phyloP scores from a whole-genome alignment of 805 yeast genomes.

The Isabelozyma gotoi region DNA sequence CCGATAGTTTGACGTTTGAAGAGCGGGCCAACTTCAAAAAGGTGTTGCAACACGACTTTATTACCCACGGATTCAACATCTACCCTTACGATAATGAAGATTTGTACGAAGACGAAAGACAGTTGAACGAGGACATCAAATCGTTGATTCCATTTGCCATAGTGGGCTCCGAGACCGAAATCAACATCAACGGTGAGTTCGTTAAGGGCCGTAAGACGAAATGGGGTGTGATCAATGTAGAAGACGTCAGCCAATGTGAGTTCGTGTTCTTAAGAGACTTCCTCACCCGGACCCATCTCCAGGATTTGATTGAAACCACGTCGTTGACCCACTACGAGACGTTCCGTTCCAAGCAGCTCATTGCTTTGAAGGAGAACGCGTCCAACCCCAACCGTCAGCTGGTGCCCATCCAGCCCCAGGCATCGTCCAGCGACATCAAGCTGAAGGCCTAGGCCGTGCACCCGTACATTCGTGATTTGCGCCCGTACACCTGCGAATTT shows the following conservation, averaged over 20 bases:
- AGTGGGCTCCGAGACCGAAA: slow-evolving; percentile 83
- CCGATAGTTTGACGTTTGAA: slow-evolving; percentile 82
- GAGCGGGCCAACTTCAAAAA: slow-evolving; percentile 83
- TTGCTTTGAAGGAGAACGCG: slow-evolving; percentile 92
- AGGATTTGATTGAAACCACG: slow-evolving; percentile 93
- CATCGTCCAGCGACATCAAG: background rate
- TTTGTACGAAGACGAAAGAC: slow-evolving; percentile 68
- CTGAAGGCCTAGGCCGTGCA: background rate
- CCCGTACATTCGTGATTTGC: no score
- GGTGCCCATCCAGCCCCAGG: slow-evolving; percentile 7
- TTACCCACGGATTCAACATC: slow-evolving; percentile 66
- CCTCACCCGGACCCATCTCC: slow-evolving; percentile 91
- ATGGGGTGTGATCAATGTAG: slow-evolving; percentile 93
- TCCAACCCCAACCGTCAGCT: slow-evolving; percentile 43
- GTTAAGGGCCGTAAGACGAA: slow-evolving; percentile 89
- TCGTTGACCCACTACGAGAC: slow-evolving; percentile 84
- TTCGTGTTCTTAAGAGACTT: slow-evolving; percentile 92
- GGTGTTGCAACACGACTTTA: slow-evolving; percentile 73
- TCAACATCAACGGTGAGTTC: slow-evolving; percentile 71
- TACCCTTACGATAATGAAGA: slow-evolving; percentile 81
- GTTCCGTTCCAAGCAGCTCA: slow-evolving; percentile 90
- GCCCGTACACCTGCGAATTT: no score
- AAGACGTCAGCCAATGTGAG: slow-evolving; percentile 93
- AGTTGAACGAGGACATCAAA: slow-evolving; percentile 71
- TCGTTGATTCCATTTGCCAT: slow-evolving; percentile 87